Base-by-base conservation (phyloP, 176 grass and related monocot species). In the Hsuehochloa calcarea region DNA sequence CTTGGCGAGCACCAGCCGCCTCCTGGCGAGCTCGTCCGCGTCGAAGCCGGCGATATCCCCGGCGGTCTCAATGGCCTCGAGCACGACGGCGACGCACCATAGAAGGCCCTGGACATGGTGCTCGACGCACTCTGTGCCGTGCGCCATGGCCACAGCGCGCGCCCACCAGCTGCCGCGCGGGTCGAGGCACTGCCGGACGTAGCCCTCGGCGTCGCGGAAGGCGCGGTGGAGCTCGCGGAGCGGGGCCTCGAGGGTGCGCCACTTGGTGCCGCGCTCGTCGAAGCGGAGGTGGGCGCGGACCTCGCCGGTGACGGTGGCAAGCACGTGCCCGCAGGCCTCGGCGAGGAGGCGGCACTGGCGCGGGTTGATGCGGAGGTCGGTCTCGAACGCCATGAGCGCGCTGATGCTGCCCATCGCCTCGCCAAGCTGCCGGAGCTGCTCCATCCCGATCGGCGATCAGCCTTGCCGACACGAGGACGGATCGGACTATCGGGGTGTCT, bases 311-410 rank as follows among this genome's bases (percentile, higher is more conserved):
- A 95, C 86, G 25, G 84, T 70, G 68, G 88, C 83, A 45, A 95
- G 91, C 81, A 91, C 96, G 37, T 34, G 88, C 49, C 47, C 80
- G 90, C 89, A 86, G 72, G 87, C 79, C 69, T 95, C 93, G 11
- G 91, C 91, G 3, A 98, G 93, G 27, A 98, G 83, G 74, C 87
- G 72, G 74, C 96, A 98, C 83, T 98, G 91, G 2, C 96, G 91
- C 29, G 87, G 93, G 83, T 95, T 98, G 63, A 98, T 47, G 38
- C 80, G 93, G 62, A 94, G 82, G 19, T 98, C 88, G 9, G 84
- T n/a, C 39, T 89, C 91, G 86, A 98, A 95, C 80, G 88, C 84
- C 93, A 95, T 95, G 11, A 93, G 84, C 25, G 84, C 77, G 74
- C 81, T 92, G 85, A 93, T 92, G 77, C 78, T 65, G 5, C 96